Conservation (phyloP, 2,329 filamentous ascomycete genomes). For the Ophiocordyceps camponoti-leonardi region DNA sequence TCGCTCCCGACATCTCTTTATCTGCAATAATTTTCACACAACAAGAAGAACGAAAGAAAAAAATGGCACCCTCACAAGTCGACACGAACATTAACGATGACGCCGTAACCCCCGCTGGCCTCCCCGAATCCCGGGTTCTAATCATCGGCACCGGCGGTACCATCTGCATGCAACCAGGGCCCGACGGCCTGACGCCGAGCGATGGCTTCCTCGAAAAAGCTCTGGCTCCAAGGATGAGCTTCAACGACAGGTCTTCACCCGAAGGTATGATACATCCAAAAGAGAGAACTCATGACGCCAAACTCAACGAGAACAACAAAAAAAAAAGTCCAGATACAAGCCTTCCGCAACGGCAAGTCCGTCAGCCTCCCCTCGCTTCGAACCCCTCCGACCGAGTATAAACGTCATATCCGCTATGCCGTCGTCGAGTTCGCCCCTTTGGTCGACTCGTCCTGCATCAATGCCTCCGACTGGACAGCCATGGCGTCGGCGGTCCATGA, state of each 20-base stretch:
- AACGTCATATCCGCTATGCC: slow-evolving; percentile 65
- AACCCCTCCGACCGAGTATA: slow-evolving; percentile 66
- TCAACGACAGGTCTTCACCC: slow-evolving; percentile 47
- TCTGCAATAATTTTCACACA: background rate
- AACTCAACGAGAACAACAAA: background rate
- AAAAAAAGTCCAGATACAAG: slow-evolving; percentile 27
- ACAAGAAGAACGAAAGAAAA: background rate
- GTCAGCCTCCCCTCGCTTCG: slow-evolving; percentile 49
- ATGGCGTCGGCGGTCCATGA: slow-evolving; percentile 64
- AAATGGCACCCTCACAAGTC: slow-evolving; percentile 6
- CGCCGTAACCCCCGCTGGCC: slow-evolving; percentile 10
- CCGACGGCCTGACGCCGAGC: slow-evolving; percentile 64
- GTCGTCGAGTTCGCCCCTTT: slow-evolving; percentile 72
- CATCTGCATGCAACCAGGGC: slow-evolving; percentile 79
- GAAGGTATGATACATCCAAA: slow-evolving; percentile 1
- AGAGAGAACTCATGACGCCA: background rate
- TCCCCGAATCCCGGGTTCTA: slow-evolving; percentile 64
- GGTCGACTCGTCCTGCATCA: slow-evolving; percentile 81
- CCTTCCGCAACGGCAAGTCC: slow-evolving; percentile 29
- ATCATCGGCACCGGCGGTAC: slow-evolving; percentile 83
- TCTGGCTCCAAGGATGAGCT: slow-evolving; percentile 65
- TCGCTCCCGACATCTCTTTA: background rate
- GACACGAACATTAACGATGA: background rate
- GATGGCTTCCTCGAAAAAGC: slow-evolving; percentile 66
- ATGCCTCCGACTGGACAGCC: slow-evolving; percentile 69